Evolutionary conservation across 2,329 filamentous ascomycete genomes (phyloP), one percentile per base, ranked within the genome.

Genomic region (Aureobasidium melanogenum): DNA sequence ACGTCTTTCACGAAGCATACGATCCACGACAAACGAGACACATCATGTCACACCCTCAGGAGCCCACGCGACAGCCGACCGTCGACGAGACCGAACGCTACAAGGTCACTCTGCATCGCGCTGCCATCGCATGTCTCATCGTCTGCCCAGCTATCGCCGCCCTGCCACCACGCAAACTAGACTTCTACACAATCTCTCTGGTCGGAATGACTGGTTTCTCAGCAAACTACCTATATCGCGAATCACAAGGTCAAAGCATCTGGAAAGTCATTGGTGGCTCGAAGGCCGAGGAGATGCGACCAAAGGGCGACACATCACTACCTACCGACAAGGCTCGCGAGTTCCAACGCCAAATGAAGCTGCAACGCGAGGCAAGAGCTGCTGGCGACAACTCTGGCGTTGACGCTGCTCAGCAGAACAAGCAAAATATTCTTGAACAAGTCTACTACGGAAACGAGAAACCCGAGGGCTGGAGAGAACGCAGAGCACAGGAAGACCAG

Each of bases 131-230:
- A 60, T 74, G 78, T 51, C 70, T 82, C 30, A 68, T 86, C 22
- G 69, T 77, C 51, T 83, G 81, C 63, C 84, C 84, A 0, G 64
- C 80, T 9, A 75, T 86, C 55, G 78, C 79, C 51, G 68, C 79
- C 17, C 72, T 86, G 10, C 84, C 84, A 10, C 84, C 84, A 0
- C 81, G 84, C 48, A 86, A 86, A 71, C 71, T 87, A 54, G 84
- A 86, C 68, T 67, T 82, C 58, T 85, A 84, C 72, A 86, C 83
- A 19, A 75, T 84, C 66, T 75, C 75, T 0, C 77, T 86, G 8
- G 71, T 76, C 44, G 70, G 76, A 30, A 76, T 77, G 1, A 82
- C 79, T 66, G 70, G 78, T 61, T 72, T 78, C 36, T 79, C 77
- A 9, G 77, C 78, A 10, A 78, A 81, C 67, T 77, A 82, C 64